These are phyloP conservation scores for Colletotrichum liriopes DNA, from an alignment of 2,329 filamentous ascomycete species.

Conservation along the genomic window DNA sequence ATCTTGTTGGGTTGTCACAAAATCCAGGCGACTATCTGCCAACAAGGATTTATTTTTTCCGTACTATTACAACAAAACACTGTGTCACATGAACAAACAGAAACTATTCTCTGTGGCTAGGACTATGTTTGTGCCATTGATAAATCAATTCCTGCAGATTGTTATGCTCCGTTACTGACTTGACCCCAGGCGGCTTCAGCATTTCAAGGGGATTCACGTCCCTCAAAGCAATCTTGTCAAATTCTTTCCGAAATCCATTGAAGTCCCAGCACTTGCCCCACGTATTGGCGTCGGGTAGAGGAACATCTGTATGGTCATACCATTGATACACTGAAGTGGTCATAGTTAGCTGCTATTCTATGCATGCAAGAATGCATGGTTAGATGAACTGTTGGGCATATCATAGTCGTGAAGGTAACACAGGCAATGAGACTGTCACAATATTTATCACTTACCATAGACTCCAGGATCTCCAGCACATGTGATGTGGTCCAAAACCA, in stretches of 20 bases:
- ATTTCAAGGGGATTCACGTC: constrained; percentile 19
- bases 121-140: neutral
- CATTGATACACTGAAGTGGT: constrained; percentile 21
- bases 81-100: neutral
- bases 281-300: constrained; percentile 27
- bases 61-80: neutral
- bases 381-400: neutral
- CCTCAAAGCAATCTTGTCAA: constrained; percentile 24
- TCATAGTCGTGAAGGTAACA: neutral
- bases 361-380: neutral
- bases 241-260: constrained; percentile 5
- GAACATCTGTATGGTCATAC: constrained; percentile 27
- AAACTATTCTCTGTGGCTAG: neutral
- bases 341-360: neutral
- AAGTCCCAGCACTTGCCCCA: constrained; percentile 36
- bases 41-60: no score
- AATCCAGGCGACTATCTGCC: neutral
- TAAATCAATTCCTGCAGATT: constrained; percentile 33
- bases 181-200: constrained; percentile 16
- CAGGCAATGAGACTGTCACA: neutral
- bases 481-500: constrained; percentile 25
- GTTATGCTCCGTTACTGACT: constrained; percentile 25
- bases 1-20: no score
- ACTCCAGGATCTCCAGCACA: constrained; percentile 28
- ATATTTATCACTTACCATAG: constrained; percentile 14